phyloP scores from a whole-genome alignment of 768 basidiomycete species.

The Hericium coralloides region DNA sequence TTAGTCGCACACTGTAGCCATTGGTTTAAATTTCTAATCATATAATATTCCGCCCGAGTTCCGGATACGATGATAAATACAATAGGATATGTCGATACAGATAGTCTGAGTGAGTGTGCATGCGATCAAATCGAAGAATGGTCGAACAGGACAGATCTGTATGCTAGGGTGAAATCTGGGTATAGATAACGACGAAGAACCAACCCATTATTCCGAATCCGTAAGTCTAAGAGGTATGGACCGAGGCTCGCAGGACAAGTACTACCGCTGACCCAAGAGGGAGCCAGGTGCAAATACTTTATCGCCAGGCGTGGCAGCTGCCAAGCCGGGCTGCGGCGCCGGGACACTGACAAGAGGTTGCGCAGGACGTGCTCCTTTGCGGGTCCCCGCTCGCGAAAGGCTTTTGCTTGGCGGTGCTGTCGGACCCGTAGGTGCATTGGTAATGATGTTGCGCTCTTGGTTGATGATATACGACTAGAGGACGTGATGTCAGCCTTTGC shows the following conservation, averaged over 20 bases:
- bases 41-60: background rate
- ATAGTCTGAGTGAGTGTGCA: background rate
- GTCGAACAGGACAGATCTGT: background rate
- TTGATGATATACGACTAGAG: conserved; percentile 72
- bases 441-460: conserved; percentile 69
- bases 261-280: conserved; percentile 48
- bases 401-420: conserved; percentile 20
- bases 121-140: background rate
- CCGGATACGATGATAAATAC: background rate
- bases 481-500: background rate
- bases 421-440: conserved; percentile 26
- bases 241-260: too few species aligned
- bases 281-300: conserved; percentile 71
- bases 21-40: background rate
- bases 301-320: conserved; percentile 22
- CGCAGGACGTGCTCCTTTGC: conserved; percentile 28
- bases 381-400: conserved; percentile 29
- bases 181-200: conserved; percentile 16
- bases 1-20: background rate
- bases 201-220: conserved; percentile 15
- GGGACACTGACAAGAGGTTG: conserved; percentile 42
- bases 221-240: background rate
- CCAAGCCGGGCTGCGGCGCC: conserved; percentile 25
- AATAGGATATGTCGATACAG: background rate
- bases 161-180: background rate